These are phyloP conservation scores for Nigrospora osmanthi DNA, from an alignment of 2,329 filamentous ascomycete species.

Conservation along the genomic window DNA sequence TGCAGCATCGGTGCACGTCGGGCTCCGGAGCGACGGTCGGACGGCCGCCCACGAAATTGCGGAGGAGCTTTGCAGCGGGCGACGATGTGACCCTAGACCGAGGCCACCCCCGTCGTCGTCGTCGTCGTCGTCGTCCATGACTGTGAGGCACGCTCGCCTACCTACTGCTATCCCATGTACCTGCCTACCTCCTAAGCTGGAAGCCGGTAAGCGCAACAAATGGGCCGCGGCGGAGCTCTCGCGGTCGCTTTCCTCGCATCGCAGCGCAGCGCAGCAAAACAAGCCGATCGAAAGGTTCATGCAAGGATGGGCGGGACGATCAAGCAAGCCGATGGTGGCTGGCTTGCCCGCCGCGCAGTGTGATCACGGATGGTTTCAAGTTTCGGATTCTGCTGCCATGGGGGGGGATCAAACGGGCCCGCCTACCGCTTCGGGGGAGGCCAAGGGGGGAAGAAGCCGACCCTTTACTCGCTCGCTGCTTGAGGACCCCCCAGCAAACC, in stretches of 20 bases:
- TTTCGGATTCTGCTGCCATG: slow-evolving; percentile 22
- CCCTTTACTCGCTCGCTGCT: too few relatives aligned
- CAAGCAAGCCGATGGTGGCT: slow-evolving; percentile 6
- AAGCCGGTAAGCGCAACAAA: too few relatives aligned
- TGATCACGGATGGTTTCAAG: slow-evolving; percentile 11
- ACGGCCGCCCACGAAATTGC: slow-evolving; percentile 11
- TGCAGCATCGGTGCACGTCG: neutral
- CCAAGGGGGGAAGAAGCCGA: neutral
- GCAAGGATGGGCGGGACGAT: slow-evolving; percentile 10
- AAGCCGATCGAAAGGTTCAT: slow-evolving; percentile 1
- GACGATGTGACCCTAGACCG: slow-evolving; percentile 11
- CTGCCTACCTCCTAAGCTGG: too few relatives aligned
- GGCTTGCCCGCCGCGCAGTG: neutral
- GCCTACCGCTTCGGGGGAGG: slow-evolving; percentile 10
- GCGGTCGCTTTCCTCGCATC: too few relatives aligned
- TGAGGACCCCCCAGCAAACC: too few relatives aligned
- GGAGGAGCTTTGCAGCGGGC: slow-evolving; percentile 14
- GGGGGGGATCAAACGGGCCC: slow-evolving; percentile 19
- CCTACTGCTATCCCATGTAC: too few relatives aligned
- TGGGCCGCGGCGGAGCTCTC: too few relatives aligned
- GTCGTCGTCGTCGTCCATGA: too few relatives aligned
- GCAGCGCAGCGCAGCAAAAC: too few relatives aligned
- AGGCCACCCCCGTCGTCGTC: too few relatives aligned
- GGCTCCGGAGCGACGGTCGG: neutral
- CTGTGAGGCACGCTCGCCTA: too few relatives aligned